Evolutionary conservation across 306 rosid genomes (phyloP), one percentile per base, ranked within the genome.

Genomic region (Herpetospermum pedunculosum): DNA sequence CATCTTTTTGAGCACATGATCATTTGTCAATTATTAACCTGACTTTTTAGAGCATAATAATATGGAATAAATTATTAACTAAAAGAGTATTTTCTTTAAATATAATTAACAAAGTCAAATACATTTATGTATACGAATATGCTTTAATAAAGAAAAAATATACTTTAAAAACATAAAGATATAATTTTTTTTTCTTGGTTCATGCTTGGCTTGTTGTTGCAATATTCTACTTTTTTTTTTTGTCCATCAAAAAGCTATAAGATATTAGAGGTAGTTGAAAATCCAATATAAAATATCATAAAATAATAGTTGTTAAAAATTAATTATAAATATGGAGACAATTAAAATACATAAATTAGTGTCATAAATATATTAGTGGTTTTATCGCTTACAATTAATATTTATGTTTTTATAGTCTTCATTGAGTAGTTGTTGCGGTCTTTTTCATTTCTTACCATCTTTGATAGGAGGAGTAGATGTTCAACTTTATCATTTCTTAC

Each of bases 1-100:
- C 13, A 9, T 2, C 16, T 18, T 35, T n/a, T 34, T 8, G 4
- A 11, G 16, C n/a, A 1, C 28, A n/a, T 62, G 26, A 62, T 62
- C 44, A 62, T 62, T 16, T 62, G 19, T 62, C 69, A 62, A 62
- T 62, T 62, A 62, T 62, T 62, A 62, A 60, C 25, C 14, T 62
- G 26, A 62, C 69, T 60, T 60, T 60, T 30, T 60, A 35, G 46
- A 16, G 70, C 28, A 62, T 62, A 34, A 32, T 62, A 35, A 18
- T n/a, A n/a, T 62, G 7, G 70, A 62, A 62, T 62, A 62, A 35
- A 32, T 32, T 60, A 60, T 60, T 14, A 8, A 62, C 30, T 13
- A 59, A 30, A 15, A 29, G 21, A 59, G 21, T 14, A 14, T 30
- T 6, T 59, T 59, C 4, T 15, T 59, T 28, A 28, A 59, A 29